phyloP scores from a whole-genome alignment of 148 eudicot species.

The Polygonum aviculare region DNA sequence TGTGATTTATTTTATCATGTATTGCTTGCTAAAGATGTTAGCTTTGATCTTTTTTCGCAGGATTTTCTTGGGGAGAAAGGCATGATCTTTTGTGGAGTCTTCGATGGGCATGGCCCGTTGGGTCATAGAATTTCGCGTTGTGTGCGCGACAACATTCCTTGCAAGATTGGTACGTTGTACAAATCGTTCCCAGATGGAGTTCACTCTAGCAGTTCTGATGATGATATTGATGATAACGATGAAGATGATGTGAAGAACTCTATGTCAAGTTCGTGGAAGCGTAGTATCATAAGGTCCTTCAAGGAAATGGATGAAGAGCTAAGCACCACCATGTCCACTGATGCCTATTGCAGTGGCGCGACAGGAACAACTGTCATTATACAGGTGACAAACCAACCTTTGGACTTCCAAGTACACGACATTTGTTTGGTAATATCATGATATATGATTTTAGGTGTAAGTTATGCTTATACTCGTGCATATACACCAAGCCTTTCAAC shows the following conservation, averaged over 20 bases:
- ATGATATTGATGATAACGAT: conserved; percentile 7
- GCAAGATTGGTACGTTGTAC: conserved; percentile 36
- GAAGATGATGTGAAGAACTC: conserved; percentile 3
- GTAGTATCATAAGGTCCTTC: conserved; percentile 37
- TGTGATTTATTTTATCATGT: background rate
- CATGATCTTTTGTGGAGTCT: conserved; percentile 62
- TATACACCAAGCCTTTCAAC: background rate
- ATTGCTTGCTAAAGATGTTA: background rate
- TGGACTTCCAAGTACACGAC: background rate
- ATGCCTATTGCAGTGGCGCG: conserved; percentile 78
- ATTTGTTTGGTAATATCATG: too few species aligned
- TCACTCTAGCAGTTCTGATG: background rate
- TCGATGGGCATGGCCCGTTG: conserved; percentile 83
- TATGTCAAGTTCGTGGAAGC: conserved; percentile 36
- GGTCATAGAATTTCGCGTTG: conserved; percentile 74
- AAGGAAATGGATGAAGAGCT: conserved; percentile 62
- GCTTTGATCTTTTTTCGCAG: conserved; percentile 19
- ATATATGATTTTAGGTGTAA: background rate
- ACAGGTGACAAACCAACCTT: conserved; percentile 38
- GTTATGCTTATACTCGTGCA: too few species aligned
- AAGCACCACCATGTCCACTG: conserved; percentile 37
- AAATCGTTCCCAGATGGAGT: conserved; percentile 20
- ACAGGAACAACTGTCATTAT: conserved; percentile 60
- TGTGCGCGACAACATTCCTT: conserved; percentile 49
- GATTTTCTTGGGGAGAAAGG: conserved; percentile 63